phyloP scores from a whole-genome alignment of 192 early-diverging fungal species.

The Geosiphon pyriformis region DNA sequence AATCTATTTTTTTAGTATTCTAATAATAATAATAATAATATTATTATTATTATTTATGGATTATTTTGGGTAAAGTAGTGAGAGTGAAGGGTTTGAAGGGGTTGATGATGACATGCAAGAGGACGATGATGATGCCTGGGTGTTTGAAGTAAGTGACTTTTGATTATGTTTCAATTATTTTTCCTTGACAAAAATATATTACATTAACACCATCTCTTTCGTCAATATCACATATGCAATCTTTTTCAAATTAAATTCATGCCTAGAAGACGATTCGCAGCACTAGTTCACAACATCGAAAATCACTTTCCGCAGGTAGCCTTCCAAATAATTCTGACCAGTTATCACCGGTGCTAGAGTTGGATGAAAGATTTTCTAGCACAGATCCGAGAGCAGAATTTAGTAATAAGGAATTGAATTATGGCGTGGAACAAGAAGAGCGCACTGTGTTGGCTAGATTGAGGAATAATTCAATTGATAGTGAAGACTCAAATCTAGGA shows the following conservation, averaged over 20 bases:
- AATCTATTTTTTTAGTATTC: no score
- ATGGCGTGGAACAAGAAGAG: conserved; percentile 12
- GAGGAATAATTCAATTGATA: background rate
- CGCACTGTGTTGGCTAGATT: conserved; percentile 7
- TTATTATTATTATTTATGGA: background rate
- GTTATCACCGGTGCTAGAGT: conserved; percentile 23
- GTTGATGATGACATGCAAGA: conserved; percentile 31
- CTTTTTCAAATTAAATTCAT: background rate
- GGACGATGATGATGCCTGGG: conserved; percentile 49
- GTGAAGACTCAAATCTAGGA: conserved; percentile 2
- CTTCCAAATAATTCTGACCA: conserved; percentile 6
- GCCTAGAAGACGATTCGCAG: conserved; percentile 12
- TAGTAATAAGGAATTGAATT: no score
- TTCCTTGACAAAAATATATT: background rate
- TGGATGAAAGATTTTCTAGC: background rate
- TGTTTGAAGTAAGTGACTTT: conserved; percentile 45
- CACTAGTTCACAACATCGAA: conserved; percentile 7
- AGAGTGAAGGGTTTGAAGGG: conserved; percentile 20
- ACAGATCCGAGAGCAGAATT: background rate
- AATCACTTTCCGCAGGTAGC: conserved; percentile 17
- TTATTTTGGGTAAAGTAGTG: conserved; percentile 8
- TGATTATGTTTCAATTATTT: no score
- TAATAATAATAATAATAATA: no score
- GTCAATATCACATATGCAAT: conserved; percentile 1
- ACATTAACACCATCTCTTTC: background rate